phyloP scores from a whole-genome alignment of 208 protist species.

The Acanthamoeba pearcei region DNA sequence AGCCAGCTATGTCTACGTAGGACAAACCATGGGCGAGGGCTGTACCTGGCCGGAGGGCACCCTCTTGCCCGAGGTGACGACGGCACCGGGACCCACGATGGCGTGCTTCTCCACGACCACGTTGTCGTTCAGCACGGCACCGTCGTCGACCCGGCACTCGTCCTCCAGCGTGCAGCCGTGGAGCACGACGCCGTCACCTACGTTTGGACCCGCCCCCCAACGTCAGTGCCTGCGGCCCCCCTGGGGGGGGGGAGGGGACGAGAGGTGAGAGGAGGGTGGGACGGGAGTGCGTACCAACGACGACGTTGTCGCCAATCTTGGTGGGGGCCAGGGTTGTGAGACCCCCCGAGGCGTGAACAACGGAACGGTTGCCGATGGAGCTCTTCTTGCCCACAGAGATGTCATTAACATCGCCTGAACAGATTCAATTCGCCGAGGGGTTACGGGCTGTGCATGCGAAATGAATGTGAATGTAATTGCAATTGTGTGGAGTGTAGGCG shows the following conservation, averaged over 20 bases:
- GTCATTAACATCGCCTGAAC: slow-evolving; percentile 75
- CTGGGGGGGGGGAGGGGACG: neutral
- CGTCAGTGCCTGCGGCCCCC: neutral
- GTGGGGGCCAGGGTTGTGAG: slow-evolving; percentile 50
- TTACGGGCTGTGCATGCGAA: neutral
- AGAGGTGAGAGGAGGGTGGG: slow-evolving; percentile 61
- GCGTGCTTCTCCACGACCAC: slow-evolving; percentile 69
- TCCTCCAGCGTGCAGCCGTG: slow-evolving; percentile 80
- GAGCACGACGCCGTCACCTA: slow-evolving; percentile 74
- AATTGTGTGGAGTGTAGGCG: neutral
- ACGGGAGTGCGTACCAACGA: slow-evolving; percentile 59
- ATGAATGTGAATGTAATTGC: neutral
- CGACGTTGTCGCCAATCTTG: slow-evolving; percentile 69
- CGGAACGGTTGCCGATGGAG: slow-evolving; percentile 70
- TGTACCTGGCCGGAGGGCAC: slow-evolving; percentile 77
- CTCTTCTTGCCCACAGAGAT: slow-evolving; percentile 60
- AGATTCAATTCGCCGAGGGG: neutral
- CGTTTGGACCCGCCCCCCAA: neutral
- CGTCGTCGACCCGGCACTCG: slow-evolving; percentile 71
- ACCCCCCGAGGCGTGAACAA: slow-evolving; percentile 72
- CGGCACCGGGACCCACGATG: slow-evolving; percentile 73
- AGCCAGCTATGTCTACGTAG: too few species aligned
- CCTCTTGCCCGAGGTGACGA: slow-evolving; percentile 67
- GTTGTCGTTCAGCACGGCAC: slow-evolving; percentile 74
- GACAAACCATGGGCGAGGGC: neutral